Base-by-base conservation (phyloP, 2,329 filamentous ascomycete species). In the Epichloe scottii region DNA sequence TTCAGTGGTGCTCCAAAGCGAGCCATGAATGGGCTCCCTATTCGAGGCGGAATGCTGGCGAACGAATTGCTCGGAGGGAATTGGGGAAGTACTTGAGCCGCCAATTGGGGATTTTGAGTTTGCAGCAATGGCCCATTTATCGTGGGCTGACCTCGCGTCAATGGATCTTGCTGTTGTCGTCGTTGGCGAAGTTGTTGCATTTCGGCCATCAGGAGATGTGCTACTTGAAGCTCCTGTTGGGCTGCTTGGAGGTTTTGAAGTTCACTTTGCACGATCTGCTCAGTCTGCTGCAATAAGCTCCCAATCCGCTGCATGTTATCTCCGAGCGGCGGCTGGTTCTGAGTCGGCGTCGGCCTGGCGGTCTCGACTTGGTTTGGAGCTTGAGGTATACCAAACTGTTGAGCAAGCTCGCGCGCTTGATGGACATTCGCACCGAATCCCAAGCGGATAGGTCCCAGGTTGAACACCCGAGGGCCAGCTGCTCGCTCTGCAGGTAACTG, bases 351-450 rank as follows among this genome's bases (percentile, higher is more conserved):
- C 37, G 56, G 56, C 5, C 57, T 54, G 11, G 59, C 54, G 5
- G 55, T 7, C 57, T 51, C 54, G 3, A 53, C 51, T 46, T 60
- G 59, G 33, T 61, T 59, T 17, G 53, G 58, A 12, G 56, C 60
- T 39, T 61, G 64, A 5, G 68, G 70, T 19, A 73, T 59, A 26
- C 78, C 79, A 57, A 87, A 72, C 54, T 79, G 79, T 53, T 83
- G 79, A 5, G 79, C 82, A 57, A 88, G 70, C 56, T 87, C 82
- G 51, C 81, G 76, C 35, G 87, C 75, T 52, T 87, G 79, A 19
- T 76, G 70, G 66, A 67, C 83, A 64, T 66, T 85, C 71, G 87
- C 82, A n/a, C 84, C 87, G 58, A 91, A 87, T 0, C 84, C 87
- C 21, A 93, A 70, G 30, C 86, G 74, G 34, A 93, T 70, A 2